These are phyloP conservation scores for Leccinum olivaceopallidum DNA, from an alignment of 768 basidiomycete species.

Conservation along the genomic window DNA sequence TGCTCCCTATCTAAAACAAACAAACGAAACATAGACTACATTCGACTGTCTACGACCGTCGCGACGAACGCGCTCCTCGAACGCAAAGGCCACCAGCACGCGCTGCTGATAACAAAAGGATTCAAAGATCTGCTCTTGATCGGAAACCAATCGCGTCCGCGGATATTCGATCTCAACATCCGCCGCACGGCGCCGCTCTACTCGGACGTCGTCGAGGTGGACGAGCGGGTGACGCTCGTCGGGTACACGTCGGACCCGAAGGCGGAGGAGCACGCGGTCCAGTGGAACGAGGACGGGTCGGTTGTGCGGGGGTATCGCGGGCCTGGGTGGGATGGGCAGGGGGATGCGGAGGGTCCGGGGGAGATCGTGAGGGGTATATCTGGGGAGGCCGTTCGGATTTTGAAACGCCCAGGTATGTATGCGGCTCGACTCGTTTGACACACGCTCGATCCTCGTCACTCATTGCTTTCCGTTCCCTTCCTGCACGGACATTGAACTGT, in stretches of 20 bases:
- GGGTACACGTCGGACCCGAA: conserved; percentile 91
- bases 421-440: background rate
- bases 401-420: conserved; percentile 62
- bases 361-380: conserved; percentile 80
- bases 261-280: conserved; percentile 70
- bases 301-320: conserved; percentile 71
- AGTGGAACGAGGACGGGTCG: conserved; percentile 73
- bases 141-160: conserved; percentile 92
- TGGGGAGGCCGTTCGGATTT: conserved; percentile 85
- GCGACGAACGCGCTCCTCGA: conserved; percentile 96
- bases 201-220: conserved; percentile 60
- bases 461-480: background rate
- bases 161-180: conserved; percentile 94
- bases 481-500: background rate
- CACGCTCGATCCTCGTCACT: background rate
- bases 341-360: conserved; percentile 75
- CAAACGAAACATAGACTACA: conserved; percentile 63
- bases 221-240: conserved; percentile 93
- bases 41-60: conserved; percentile 90
- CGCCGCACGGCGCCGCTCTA: conserved; percentile 77
- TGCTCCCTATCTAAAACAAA: too few species aligned
- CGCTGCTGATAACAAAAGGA: conserved; percentile 86
- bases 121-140: conserved; percentile 92
- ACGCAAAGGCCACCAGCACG: conserved; percentile 91
- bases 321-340: conserved; percentile 70